Evolutionary conservation across 1,284 basidiomycete species (phyloP), one percentile per base, ranked within the genome.

Genomic region (Trichosporon coremiiforme): DNA sequence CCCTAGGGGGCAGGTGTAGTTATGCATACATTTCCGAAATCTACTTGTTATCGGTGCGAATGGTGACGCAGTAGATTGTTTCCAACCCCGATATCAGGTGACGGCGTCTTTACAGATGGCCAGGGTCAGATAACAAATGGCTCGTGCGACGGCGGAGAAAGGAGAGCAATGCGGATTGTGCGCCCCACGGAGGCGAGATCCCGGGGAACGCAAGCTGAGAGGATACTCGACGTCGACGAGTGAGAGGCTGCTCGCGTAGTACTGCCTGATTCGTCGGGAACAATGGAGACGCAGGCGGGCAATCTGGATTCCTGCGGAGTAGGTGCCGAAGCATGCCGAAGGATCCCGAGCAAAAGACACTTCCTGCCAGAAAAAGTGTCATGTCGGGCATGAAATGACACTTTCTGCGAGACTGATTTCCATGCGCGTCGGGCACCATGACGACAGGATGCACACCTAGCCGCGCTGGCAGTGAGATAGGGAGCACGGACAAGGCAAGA

Each of bases 11-110:
- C 57, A 60, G 57, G 31, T 60, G 57, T 60, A 60, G 57, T 31
- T 33, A 60, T 60, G 57, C 57, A 60, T 60, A 60, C 57, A 60
- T 60, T 57, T 60, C 57, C 57, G 57, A 60, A 33, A 29, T 29
- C 55, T 57, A 31, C 47, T 10, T 31, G 29, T 45, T 45, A 45
- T 45, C 41, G 17, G 41, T 45, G 41, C 41, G 41, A 15, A 45
- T 45, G 15, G 17, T 45, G 15, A 7, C 5, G 15, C 8, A 2
- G 29, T 31, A 0, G 33, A 17, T 13, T 8, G 55, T 33, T n/a
- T 17, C 20, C 7, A 35, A 20, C 55, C 9, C 25, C n/a, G 41
- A 45, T 45, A 45, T 45, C 41, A 45, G 41, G 15, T 45, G 41
- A 45, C 41, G 41, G 41, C 15, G 41, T 45, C 41, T 45, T 45